A percentile compares a stretch with the other conserved stretches of the same genome.
Evolutionary conservation across 2,329 filamentous ascomycete species (phyloP).

Genomic region (Scedosporium apiospermum): DNA sequence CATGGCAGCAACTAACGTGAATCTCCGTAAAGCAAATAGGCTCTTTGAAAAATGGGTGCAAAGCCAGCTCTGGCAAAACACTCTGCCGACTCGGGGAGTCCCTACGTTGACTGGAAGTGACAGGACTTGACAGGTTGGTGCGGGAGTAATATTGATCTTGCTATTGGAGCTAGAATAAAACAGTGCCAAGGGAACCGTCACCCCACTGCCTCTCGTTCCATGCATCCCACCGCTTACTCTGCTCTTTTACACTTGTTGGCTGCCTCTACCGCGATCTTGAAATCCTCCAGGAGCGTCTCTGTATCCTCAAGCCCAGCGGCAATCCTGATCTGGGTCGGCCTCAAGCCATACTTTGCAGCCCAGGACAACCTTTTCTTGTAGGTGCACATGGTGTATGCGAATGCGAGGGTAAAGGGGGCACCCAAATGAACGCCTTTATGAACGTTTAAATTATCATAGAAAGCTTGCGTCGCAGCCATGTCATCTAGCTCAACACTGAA

Average conservation of each 20-base stretch:
- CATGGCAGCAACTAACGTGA: too few species aligned
- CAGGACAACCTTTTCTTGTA: slow-evolving; percentile 24
- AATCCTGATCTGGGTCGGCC: slow-evolving; percentile 33
- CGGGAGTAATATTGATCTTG: too few species aligned
- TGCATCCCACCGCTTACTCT: too few species aligned
- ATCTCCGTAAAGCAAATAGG: too few species aligned
- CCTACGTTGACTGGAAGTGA: too few species aligned
- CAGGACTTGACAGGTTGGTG: too few species aligned
- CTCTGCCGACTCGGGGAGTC: too few species aligned
- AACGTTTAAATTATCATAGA: slow-evolving; percentile 39
- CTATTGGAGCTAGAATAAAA: too few species aligned
- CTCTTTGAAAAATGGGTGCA: too few species aligned
- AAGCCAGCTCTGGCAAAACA: too few species aligned
- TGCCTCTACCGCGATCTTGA: slow-evolving; percentile 22
- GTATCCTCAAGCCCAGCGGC: slow-evolving; percentile 36
- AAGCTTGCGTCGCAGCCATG: slow-evolving; percentile 29
- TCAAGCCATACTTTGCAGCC: slow-evolving; percentile 26
- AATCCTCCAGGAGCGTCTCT: slow-evolving; percentile 29
- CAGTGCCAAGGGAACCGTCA: too few species aligned
- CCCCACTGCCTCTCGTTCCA: too few species aligned
- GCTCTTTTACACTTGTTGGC: slow-evolving; percentile 9
- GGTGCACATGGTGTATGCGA: slow-evolving; percentile 36
- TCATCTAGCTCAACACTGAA: slow-evolving; percentile 39
- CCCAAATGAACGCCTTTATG: slow-evolving; percentile 45
- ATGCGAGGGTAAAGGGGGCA: slow-evolving; percentile 38